These are phyloP conservation scores for Suillus occidentalis DNA, from an alignment of 768 basidiomycete species.

Conservation along the genomic window DNA sequence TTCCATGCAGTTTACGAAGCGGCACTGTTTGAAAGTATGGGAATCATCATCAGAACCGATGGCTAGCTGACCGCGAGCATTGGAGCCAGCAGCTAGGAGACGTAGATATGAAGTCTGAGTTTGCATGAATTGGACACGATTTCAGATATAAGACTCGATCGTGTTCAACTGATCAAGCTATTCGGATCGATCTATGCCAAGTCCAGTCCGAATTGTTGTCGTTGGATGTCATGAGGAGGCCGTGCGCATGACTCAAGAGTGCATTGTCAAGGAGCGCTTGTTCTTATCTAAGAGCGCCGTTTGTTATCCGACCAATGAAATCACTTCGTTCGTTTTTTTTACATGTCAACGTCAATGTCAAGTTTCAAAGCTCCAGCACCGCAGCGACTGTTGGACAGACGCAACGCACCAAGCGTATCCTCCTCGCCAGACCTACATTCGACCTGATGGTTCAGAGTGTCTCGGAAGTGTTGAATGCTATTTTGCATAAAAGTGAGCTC, in stretches of 20 bases:
- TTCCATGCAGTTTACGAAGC: constrained; percentile 27
- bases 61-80: constrained; percentile 49
- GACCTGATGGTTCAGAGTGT: neutral
- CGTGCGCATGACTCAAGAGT: too few species aligned
- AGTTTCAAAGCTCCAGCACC: too few species aligned
- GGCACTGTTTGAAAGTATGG: constrained; percentile 38
- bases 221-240: too few species aligned
- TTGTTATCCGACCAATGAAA: neutral
- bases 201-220: too few species aligned
- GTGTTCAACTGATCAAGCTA: neutral
- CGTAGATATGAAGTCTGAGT: neutral
- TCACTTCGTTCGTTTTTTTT: neutral
- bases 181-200: too few species aligned
- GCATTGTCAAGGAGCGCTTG: too few species aligned
- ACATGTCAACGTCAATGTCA: neutral
- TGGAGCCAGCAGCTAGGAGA: constrained; percentile 48
- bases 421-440: neutral
- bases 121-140: neutral
- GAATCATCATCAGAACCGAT: constrained; percentile 40
- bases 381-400: neutral
- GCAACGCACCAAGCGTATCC: neutral
- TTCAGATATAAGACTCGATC: neutral
- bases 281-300: neutral
- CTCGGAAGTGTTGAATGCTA: neutral
- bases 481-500: neutral